Evolutionary conservation across 2,329 filamentous ascomycete genomes (phyloP).

Genomic region (Keithomyces neogunnii): DNA sequence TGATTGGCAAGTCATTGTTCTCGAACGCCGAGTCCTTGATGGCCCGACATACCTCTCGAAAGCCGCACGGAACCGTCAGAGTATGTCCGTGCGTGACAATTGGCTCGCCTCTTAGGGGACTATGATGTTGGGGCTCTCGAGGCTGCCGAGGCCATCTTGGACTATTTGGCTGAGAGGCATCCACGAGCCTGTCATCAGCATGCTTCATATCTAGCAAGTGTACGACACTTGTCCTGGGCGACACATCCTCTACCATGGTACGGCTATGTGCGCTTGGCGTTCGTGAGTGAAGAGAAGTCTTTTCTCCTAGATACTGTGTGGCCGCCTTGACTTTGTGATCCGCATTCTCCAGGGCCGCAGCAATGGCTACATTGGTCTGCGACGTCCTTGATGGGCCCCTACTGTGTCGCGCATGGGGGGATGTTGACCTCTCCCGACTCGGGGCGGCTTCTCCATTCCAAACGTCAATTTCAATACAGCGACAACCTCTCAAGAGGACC

Average conservation of each 20-base stretch:
- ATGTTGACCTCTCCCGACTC: conserved; percentile 25
- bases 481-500: conserved; percentile 68
- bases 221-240: conserved; percentile 22
- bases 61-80: conserved; percentile 75
- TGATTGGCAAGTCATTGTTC: conserved; percentile 68
- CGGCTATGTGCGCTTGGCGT: conserved; percentile 31
- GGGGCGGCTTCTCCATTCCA: conserved; percentile 63
- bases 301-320: conserved; percentile 20
- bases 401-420: conserved; percentile 34
- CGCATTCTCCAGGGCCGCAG: conserved; percentile 25
- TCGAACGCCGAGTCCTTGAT: conserved; percentile 74
- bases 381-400: conserved; percentile 38
- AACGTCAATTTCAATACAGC: conserved; percentile 91
- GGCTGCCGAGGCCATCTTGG: not conserved
- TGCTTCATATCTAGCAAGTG: conserved; percentile 21
- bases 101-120: conserved; percentile 51
- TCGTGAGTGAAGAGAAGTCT: conserved; percentile 24
- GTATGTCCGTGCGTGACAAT: conserved; percentile 79
- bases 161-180: conserved; percentile 14
- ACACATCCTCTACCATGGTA: conserved; percentile 18
- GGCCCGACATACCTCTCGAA: conserved; percentile 76
- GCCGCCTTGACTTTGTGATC: conserved; percentile 21
- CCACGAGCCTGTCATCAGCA: conserved; percentile 23
- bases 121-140: conserved; percentile 8
- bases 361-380: conserved; percentile 35